Evolutionary conservation across 352 stramenopile species (phyloP), one percentile per base, ranked within the genome.

Genomic region (Phytophthora cactorum): DNA sequence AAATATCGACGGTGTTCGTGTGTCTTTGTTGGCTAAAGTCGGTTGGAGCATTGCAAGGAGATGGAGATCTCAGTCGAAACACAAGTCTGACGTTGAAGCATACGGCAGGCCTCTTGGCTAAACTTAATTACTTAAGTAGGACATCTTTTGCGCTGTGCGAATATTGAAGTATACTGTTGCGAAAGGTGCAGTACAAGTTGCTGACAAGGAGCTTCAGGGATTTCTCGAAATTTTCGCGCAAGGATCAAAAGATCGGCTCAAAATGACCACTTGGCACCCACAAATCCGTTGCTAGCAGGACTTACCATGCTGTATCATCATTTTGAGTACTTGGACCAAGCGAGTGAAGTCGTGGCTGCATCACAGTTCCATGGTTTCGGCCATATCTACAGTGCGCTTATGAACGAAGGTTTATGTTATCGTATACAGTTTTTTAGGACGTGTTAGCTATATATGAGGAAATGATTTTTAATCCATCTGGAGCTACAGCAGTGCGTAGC

Each of bases 11-110:
- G 8, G 62, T 74, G 34, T 81, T 81, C 31, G 2, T 70, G 60
- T 25, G 63, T 72, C 8, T n/a, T 15, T 78, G 74, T 58, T 81
- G 70, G 70, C 15, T 78, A 8, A 75, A 75, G 15, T 70, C 70
- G 1, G 66, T 74, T 3, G 59, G 61, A 11, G 72, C 61, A 28
- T 52, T 81, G 1, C 62, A 81, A 38, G 66, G 74, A n/a, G 44
- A 78, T 32, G 51, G 29, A 22, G 53, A 54, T 0, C 58, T 78
- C 4, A 46, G 31, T 10, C 46, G 63, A 2, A 74, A 65, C 9
- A 32, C 76, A 12, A 74, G 63, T 25, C 56, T 76, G 4, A 59
- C 52, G n/a, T 59, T 22, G 17, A 22, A 22, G 17, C 17, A 81
- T 44, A 54, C 52, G 27, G 62, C 51, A n/a, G 38, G 70, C 2